A percentile compares a stretch with the other conserved stretches of the same genome.
Evolutionary conservation across 2,329 filamentous ascomycete genomes (phyloP).

Genomic region (Penicillium sp.): DNA sequence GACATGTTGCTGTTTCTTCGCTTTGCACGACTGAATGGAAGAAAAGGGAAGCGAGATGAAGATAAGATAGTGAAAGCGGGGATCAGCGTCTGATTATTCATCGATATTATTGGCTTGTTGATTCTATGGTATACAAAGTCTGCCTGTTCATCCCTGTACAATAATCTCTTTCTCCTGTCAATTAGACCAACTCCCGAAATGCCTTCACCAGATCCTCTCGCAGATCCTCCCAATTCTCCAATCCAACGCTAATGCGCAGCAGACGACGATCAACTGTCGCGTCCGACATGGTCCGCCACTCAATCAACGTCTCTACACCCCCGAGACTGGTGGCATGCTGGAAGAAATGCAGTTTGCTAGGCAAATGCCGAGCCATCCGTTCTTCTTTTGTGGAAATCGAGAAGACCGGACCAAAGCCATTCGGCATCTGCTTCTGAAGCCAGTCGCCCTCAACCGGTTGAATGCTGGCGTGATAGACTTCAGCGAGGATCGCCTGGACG

Average conservation of each 20-base stretch:
- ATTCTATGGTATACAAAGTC: no score
- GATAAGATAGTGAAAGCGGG: neutral
- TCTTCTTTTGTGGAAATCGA: constrained; percentile 60
- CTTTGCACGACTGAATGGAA: neutral
- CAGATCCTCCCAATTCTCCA: constrained; percentile 83
- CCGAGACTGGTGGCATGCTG: constrained; percentile 93
- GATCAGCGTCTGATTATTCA: no score
- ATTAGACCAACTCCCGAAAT: constrained; percentile 50
- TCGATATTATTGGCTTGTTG: no score
- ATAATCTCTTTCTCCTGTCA: neutral
- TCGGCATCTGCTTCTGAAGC: constrained; percentile 83
- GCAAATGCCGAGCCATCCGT: constrained; percentile 60
- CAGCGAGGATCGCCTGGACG: constrained; percentile 52
- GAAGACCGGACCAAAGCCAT: constrained; percentile 86
- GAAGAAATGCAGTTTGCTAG: constrained; percentile 73
- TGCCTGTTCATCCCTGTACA: neutral
- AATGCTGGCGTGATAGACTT: constrained; percentile 70
- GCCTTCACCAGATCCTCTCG: constrained; percentile 65
- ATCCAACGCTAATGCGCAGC: constrained; percentile 74
- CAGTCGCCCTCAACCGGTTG: constrained; percentile 65
- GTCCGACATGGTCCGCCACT: constrained; percentile 93
- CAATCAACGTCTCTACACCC: constrained; percentile 90
- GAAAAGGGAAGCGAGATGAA: neutral
- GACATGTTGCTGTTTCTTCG: no score
- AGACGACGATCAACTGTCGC: constrained; percentile 62